Evolutionary conservation across 2,329 filamentous ascomycete species (phyloP).

Genomic region (Boeremia exigua): DNA sequence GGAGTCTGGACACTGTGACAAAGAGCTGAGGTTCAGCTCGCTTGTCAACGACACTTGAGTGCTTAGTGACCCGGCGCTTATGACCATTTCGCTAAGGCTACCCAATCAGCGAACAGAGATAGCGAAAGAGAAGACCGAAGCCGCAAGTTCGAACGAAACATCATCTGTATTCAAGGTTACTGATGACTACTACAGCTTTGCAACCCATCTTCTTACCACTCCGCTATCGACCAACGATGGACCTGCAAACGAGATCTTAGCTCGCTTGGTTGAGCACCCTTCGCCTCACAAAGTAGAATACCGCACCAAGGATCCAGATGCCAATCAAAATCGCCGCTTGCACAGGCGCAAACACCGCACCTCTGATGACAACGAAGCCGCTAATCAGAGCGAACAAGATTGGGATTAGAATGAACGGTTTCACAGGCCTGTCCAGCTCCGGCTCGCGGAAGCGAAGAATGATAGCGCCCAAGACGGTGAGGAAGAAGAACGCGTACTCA

Average conservation of each 20-base stretch:
- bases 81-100: neutral
- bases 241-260: neutral
- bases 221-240: neutral
- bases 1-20: neutral
- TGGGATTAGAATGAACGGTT: conserved; percentile 61
- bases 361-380: conserved; percentile 45
- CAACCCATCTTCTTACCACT: neutral
- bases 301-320: conserved; percentile 37
- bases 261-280: neutral
- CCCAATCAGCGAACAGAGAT: neutral
- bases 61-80: neutral
- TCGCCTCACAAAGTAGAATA: conserved; percentile 22
- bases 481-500: conserved; percentile 68
- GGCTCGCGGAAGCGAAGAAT: conserved; percentile 65
- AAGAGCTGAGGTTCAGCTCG: conserved; percentile 12
- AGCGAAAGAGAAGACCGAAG: neutral
- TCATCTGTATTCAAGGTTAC: neutral
- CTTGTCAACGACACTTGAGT: neutral
- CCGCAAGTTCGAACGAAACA: neutral
- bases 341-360: conserved; percentile 44
- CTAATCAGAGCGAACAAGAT: conserved; percentile 64
- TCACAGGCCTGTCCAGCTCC: conserved; percentile 61
- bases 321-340: conserved; percentile 40
- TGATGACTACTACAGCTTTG: neutral
- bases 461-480: conserved; percentile 66